Conservation (phyloP, 2,329 filamentous ascomycete species). For the Gyromitra esculenta region DNA sequence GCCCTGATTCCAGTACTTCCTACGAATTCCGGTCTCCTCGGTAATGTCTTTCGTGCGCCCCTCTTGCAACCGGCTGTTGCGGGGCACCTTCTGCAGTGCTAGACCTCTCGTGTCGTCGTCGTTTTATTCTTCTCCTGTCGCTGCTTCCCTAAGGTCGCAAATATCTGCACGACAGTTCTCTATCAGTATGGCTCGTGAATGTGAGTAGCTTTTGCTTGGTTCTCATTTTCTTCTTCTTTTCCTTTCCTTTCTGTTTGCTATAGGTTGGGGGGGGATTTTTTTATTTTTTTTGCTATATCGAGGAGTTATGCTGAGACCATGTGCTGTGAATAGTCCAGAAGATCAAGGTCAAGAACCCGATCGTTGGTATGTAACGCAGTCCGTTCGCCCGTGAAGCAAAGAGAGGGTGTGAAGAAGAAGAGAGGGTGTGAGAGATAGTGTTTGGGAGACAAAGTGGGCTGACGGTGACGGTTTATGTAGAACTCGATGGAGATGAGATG, state of each 20-base stretch:
- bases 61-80: constrained; percentile 40
- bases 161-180: constrained; percentile 41
- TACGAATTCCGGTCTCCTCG: constrained; percentile 29
- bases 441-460: not conserved
- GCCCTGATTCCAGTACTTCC: constrained; percentile 5
- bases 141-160: constrained; percentile 19
- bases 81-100: constrained; percentile 23
- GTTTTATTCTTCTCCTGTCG: constrained; percentile 34
- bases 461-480: constrained; percentile 34
- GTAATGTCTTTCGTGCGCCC: constrained; percentile 42
- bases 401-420: not conserved
- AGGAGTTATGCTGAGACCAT: constrained; percentile 1
- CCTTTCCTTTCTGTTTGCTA: constrained; percentile 1
- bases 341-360: constrained; percentile 99
- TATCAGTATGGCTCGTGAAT: constrained; percentile 45
- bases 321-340: constrained; percentile 68
- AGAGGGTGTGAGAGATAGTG: no score
- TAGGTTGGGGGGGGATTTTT: not conserved
- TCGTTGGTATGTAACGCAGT: constrained; percentile 71
- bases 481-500: constrained; percentile 74
- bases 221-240: not conserved
- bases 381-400: not conserved
- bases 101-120: constrained; percentile 9
- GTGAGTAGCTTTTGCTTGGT: constrained; percentile 16
- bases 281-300: not conserved